Conservation (phyloP, 805 yeast genomes). For the Pichia sporocuriosa region DNA sequence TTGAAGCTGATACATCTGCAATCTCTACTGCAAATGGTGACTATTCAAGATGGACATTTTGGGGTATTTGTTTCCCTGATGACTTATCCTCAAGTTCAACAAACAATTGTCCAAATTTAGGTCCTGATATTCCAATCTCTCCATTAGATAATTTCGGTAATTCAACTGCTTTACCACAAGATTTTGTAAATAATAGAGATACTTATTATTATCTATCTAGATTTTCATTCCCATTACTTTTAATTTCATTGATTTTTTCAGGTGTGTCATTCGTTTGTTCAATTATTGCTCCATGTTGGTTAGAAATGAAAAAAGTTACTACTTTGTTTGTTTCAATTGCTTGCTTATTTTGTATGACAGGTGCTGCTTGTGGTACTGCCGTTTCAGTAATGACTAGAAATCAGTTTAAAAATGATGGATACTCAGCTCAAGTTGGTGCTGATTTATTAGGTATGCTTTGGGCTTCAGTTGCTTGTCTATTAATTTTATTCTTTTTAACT, state of each 20-base stretch:
- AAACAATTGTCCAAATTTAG: slow-evolving; percentile 33
- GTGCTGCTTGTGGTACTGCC: slow-evolving; percentile 70
- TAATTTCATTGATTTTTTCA: slow-evolving; percentile 54
- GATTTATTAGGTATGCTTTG: slow-evolving; percentile 57
- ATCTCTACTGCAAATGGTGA: slow-evolving; percentile 41
- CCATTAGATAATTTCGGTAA: slow-evolving; percentile 69
- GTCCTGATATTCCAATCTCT: slow-evolving; percentile 69
- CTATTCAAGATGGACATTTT: slow-evolving; percentile 71
- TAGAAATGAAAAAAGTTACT: slow-evolving; percentile 46
- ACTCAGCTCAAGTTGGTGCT: slow-evolving; percentile 46
- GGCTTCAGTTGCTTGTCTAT: slow-evolving; percentile 55
- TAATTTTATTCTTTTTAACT: slow-evolving; percentile 44
- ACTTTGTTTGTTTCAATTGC: slow-evolving; percentile 47
- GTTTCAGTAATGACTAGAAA: slow-evolving; percentile 67
- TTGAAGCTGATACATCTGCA: slow-evolving; percentile 57
- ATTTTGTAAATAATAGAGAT: slow-evolving; percentile 48
- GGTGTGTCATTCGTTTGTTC: slow-evolving; percentile 56
- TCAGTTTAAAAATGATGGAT: slow-evolving; percentile 48
- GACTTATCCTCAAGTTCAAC: slow-evolving; percentile 23
- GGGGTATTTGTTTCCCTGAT: slow-evolving; percentile 60
- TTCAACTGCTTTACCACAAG: slow-evolving; percentile 41
- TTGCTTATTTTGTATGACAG: slow-evolving; percentile 49
- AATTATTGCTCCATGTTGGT: slow-evolving; percentile 50
- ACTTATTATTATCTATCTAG: slow-evolving; percentile 58
- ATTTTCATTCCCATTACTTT: slow-evolving; percentile 55